Percentiles rank a stretch among this genome's conserved stretches.
Conservation (phyloP, 805 yeast genomes). For the Ogataea corticis region DNA sequence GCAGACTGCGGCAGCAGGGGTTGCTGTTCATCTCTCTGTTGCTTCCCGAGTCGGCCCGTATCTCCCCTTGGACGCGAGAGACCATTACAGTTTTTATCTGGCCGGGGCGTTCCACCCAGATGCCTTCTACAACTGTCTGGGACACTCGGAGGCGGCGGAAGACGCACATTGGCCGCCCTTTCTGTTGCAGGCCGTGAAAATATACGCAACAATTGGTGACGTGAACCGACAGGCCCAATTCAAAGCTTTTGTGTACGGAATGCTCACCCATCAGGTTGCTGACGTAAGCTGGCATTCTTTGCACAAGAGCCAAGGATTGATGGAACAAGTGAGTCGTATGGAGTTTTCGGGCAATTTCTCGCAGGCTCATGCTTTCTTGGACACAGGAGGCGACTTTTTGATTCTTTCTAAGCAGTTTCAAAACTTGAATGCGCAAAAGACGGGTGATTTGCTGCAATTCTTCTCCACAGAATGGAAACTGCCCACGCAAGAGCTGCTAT, state of each 20-base stretch:
- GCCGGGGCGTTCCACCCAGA: slow-evolving; percentile 74
- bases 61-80: slow-evolving; percentile 37
- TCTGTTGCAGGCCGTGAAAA: slow-evolving; percentile 44
- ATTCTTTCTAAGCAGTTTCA: slow-evolving; percentile 40
- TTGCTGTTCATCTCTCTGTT: slow-evolving; percentile 39
- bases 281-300: slow-evolving; percentile 73
- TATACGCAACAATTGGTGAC: slow-evolving; percentile 30
- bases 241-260: slow-evolving; percentile 58
- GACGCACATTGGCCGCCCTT: slow-evolving; percentile 73
- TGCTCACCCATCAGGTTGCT: slow-evolving; percentile 61
- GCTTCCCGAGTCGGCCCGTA: slow-evolving; percentile 32
- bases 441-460: slow-evolving; percentile 18
- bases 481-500: slow-evolving; percentile 45
- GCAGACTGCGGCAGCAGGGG: slow-evolving; percentile 23
- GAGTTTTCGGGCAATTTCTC: slow-evolving; percentile 55
- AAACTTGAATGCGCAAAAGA: slow-evolving; percentile 21
- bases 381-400: slow-evolving; percentile 66
- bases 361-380: slow-evolving; percentile 55
- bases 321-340: slow-evolving; percentile 46
- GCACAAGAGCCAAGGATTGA: slow-evolving; percentile 53
- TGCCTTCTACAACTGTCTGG: slow-evolving; percentile 62
- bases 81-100: slow-evolving; percentile 36
- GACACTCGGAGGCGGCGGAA: slow-evolving; percentile 54
- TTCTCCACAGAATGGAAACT: slow-evolving; percentile 39
- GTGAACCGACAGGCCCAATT: slow-evolving; percentile 26